Evolutionary conservation across 192 early-diverging fungal species (phyloP), one percentile per base, ranked within the genome.

Genomic region (Podila minutissima): DNA sequence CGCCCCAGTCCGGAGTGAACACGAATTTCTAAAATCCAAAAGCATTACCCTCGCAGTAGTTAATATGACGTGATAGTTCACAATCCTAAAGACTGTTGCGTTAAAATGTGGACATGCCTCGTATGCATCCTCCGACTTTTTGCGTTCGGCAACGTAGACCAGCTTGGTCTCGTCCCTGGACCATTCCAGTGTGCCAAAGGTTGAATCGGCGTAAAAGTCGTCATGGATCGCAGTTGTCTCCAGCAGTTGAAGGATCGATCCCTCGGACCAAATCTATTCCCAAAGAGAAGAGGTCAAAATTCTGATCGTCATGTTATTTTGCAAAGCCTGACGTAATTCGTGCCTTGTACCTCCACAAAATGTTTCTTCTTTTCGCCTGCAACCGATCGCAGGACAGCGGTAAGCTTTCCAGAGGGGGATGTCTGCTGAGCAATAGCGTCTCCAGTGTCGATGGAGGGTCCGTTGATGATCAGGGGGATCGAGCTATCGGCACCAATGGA

Each of bases 81-180:
- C n/a, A n/a, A n/a, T n/a, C 33, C 32, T 0, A 46, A 46, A 46
- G 62, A 24, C 33, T 2, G 33, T 33, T 33, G 33, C 33, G 33
- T 5, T 53, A 51, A 13, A 20, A 41, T 49, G 38, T 46, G 41
- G 15, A 41, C 15, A 17, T 66, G 70, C 78, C 72, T 85, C 83
- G 31, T 71, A 61, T n/a, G 75, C 67, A 62, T 86, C 82, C 29
- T 86, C 84, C 6, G 67, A 71, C 67, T 85, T 72, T 84, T 89
- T 88, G 31, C 84, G 84, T 82, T 95, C 93, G n/a, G 94, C 94
- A 50, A 89, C 79, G 67, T 95, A 95, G 20, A 89, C 87, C 28
- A 93, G 41, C 11, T 83, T 75, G 28, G 38, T 73, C 74, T 89
- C 90, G 71, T 86, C 82, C 28, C 63, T 62, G 8, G 92, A 89